Conservation (phyloP, 192 early-diverging fungal genomes). For the Coemansia furcata region DNA sequence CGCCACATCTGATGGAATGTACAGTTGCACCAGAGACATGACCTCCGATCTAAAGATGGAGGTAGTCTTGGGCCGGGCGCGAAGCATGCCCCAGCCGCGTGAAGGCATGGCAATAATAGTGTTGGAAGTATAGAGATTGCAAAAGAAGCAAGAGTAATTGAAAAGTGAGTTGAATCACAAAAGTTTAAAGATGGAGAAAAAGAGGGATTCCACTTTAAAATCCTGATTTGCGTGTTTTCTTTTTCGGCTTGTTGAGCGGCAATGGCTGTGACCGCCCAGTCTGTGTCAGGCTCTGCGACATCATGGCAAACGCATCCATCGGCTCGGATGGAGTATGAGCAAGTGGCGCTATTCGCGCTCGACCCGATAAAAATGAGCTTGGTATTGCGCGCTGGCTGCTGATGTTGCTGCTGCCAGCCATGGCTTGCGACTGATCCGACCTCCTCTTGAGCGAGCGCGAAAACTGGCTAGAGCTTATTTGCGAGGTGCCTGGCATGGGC, state of each 20-base stretch:
- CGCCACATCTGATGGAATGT: constrained; percentile 92
- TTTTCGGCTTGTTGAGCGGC: constrained; percentile 17
- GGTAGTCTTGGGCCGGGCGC: constrained; percentile 45
- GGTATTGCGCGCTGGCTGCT: background rate
- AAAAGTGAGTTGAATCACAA: background rate
- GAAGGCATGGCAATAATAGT: constrained; percentile 20
- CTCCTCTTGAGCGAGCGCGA: background rate
- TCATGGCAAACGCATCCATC: constrained; percentile 12
- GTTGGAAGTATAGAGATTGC: background rate
- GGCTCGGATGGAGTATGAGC: background rate
- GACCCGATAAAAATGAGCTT: background rate
- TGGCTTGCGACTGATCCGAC: background rate
- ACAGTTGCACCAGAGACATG: constrained; percentile 94
- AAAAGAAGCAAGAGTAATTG: background rate
- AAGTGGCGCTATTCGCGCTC: background rate
- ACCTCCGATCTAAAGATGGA: constrained; percentile 88
- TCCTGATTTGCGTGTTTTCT: constrained; percentile 31
- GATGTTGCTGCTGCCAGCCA: background rate
- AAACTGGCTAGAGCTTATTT: background rate
- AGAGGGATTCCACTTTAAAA: constrained; percentile 13
- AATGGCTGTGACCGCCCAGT: background rate
- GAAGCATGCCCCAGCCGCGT: constrained; percentile 44
- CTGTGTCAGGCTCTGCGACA: background rate
- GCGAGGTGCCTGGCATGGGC: background rate
- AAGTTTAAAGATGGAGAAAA: background rate